Evolutionary conservation across 2,329 filamentous ascomycete genomes (phyloP).

Genomic region (Dryadomyces quercivorus): DNA sequence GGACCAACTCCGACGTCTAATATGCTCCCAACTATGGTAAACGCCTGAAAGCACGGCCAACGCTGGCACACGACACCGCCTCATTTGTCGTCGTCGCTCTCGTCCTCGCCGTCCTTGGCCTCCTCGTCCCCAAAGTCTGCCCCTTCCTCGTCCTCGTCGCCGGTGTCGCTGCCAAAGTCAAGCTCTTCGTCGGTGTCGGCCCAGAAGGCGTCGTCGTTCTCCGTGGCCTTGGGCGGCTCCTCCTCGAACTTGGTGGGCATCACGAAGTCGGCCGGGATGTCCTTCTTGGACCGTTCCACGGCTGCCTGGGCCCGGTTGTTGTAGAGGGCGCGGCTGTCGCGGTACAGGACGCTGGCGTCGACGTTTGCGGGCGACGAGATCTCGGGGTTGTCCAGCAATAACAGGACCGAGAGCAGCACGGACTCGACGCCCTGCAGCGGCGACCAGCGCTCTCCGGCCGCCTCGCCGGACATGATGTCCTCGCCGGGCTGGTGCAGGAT

Average conservation of each 20-base stretch:
- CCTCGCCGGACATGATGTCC: conserved; percentile 83
- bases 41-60: neutral
- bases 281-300: conserved; percentile 60
- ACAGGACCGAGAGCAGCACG: conserved; percentile 82
- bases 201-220: conserved; percentile 75
- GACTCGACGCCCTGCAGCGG: conserved; percentile 90
- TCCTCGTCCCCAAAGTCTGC: conserved; percentile 21
- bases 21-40: neutral
- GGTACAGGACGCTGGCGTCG: conserved; percentile 76
- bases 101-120: conserved; percentile 44
- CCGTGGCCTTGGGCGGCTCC: conserved; percentile 45
- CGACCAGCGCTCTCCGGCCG: conserved; percentile 85
- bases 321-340: conserved; percentile 60
- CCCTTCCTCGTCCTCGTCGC: conserved; percentile 47
- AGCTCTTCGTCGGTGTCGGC: conserved; percentile 63
- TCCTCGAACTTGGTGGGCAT: conserved; percentile 69
- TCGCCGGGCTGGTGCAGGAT: conserved; percentile 90
- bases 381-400: conserved; percentile 87
- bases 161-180: conserved; percentile 63
- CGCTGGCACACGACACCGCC: neutral
- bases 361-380: conserved; percentile 91
- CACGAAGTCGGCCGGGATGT: conserved; percentile 66
- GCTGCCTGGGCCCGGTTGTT: conserved; percentile 55
- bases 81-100: conserved; percentile 28
- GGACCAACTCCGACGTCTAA: neutral